Percentiles rank a stretch among this genome's conserved stretches.
Conservation (phyloP, 306 rosid genomes). For the Dryas alaskensis region DNA sequence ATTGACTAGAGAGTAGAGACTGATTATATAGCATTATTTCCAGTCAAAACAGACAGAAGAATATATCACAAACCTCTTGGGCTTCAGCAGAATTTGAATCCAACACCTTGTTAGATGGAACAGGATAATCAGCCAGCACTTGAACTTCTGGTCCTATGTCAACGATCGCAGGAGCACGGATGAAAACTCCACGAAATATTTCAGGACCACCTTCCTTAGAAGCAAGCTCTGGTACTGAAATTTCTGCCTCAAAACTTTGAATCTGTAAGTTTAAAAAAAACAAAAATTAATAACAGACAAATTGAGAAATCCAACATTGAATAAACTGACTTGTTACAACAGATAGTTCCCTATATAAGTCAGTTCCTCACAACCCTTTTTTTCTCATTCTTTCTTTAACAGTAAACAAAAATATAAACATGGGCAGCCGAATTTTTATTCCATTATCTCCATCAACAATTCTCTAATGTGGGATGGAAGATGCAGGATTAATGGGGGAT, state of each 20-base stretch:
- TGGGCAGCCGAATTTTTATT: not conserved
- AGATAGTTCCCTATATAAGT: not conserved
- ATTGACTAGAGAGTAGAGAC: not conserved
- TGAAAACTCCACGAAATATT: conserved; percentile 80
- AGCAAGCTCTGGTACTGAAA: conserved; percentile 64
- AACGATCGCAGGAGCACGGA: conserved; percentile 95
- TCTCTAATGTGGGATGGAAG: too few species aligned
- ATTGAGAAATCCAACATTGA: not conserved
- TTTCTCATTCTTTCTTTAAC: not conserved
- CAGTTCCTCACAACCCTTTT: not conserved
- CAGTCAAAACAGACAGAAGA: not conserved
- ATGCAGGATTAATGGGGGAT: too few species aligned
- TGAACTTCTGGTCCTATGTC: conserved; percentile 89
- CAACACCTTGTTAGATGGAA: conserved; percentile 32
- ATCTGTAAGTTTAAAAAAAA: conserved; percentile 37
- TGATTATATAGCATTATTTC: not conserved
- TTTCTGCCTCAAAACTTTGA: conserved; percentile 87
- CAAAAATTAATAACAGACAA: not conserved
- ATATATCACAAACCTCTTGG: conserved; percentile 48
- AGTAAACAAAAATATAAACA: not conserved
- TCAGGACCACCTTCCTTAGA: conserved; percentile 89
- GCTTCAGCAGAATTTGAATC: conserved; percentile 43
- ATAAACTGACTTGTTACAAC: not conserved
- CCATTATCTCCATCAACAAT: not conserved
- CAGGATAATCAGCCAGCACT: conserved; percentile 69